Conservation (phyloP, 2,329 filamentous ascomycete species). For the Bipolaris cookei region DNA sequence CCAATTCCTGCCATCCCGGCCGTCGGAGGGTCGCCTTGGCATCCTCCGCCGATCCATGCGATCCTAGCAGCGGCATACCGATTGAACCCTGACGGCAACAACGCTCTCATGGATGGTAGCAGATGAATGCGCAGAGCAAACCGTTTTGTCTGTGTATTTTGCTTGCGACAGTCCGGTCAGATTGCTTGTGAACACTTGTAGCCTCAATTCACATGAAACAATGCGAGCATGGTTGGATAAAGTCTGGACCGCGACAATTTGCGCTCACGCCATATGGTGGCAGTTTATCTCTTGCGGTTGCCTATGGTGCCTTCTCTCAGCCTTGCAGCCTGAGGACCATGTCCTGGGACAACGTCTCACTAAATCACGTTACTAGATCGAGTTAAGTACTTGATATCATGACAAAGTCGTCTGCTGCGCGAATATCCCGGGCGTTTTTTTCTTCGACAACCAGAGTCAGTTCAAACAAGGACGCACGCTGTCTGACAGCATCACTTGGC, state of each 20-base stretch:
- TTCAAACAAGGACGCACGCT: neutral
- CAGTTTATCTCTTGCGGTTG: neutral
- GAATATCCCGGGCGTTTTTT: no score
- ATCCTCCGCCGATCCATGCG: neutral
- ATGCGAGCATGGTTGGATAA: neutral
- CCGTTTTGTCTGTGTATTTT: neutral
- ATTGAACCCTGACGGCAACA: neutral
- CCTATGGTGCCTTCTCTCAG: constrained; percentile 1
- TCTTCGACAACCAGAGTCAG: neutral
- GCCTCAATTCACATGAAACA: neutral
- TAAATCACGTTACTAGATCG: no score
- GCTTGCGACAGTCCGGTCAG: neutral
- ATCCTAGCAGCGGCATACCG: neutral
- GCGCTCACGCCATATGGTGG: neutral
- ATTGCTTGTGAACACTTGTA: neutral
- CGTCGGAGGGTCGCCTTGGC: neutral
- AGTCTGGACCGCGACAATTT: neutral
- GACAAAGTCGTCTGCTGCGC: neutral
- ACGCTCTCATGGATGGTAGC: neutral
- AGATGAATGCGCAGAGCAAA: neutral
- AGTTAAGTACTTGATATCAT: no score
- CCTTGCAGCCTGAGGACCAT: neutral
- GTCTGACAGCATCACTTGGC: neutral
- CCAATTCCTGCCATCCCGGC: neutral
- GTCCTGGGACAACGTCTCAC: no score